Base-by-base conservation (phyloP, 129 eudicot genomes). In the Escallonia herrerae region DNA sequence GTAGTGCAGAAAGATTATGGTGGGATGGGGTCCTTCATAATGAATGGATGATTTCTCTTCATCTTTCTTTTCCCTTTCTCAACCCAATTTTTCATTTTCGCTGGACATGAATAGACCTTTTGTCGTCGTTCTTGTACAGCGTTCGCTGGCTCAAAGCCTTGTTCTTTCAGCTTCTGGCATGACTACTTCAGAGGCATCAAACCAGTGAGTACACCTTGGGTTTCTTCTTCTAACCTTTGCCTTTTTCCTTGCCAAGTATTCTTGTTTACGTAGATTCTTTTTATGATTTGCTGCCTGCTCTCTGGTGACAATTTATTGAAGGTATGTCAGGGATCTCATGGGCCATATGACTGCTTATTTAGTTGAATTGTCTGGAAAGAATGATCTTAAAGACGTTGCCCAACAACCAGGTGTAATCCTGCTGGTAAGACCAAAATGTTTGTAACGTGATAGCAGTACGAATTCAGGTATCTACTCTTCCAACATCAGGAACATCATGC, bases 101-200 rank as follows among this genome's bases (percentile, higher is more conserved):
- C 12, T 51, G 4, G 0, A 12, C 56, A 7, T 22, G 12, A 8
- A 11, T 51, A 51, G 8, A 51, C 3, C 56, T 67, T 56, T 22
- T 22, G 33, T 22, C 33, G 33, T 22, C 1, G 33, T 22, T 22
- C 33, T 22, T 22, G 33, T 80, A 77, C 96, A 93, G 98, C 89
- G 98, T 43, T 85, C 96, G 38, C 95, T 93, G 64, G 95, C 98
- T 37, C 95, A 89, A 67, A 85, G 91, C 54, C 95, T 93, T 70
- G 75, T 81, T 71, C 79, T 88, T 71, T 93, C 98, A 69, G 96
- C 98, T 71, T 79, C 88, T 72, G 85, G 96, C 59, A 79, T 86
- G 62, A 82, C 64, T 71, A 82, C 69, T 53, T 43, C 66, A 37
- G 83, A 79, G 64, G 87, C 76, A 71, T 77, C 89, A 67, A 81